phyloP scores from a whole-genome alignment of 768 basidiomycete genomes.

The Termitomyces sp. region DNA sequence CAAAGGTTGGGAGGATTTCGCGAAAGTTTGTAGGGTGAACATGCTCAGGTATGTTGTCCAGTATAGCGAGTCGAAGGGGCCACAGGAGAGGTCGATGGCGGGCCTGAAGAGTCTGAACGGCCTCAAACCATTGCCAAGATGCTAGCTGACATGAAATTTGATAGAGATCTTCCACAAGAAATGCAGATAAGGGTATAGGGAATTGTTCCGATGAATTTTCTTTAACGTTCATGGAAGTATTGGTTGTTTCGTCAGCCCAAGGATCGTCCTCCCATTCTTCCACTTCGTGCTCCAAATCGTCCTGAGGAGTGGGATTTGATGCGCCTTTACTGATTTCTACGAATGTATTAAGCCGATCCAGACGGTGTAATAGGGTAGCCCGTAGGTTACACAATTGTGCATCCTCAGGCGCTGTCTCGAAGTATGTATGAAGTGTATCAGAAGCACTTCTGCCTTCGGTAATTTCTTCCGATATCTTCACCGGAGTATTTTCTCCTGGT shows the following conservation, averaged over 20 bases:
- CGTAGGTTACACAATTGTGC: conserved; percentile 64
- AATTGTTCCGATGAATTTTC: conserved; percentile 25
- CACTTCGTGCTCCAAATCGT: conserved; percentile 42
- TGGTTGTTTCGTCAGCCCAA: conserved; percentile 49
- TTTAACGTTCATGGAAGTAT: conserved; percentile 21
- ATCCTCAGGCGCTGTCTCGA: conserved; percentile 51
- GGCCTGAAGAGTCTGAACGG: conserved; percentile 51
- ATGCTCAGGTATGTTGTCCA: conserved; percentile 74
- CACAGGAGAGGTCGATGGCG: conserved; percentile 56
- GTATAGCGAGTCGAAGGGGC: conserved; percentile 63
- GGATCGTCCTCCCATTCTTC: conserved; percentile 79
- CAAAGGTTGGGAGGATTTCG: conserved; percentile 59
- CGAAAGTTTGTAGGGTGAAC: conserved; percentile 56
- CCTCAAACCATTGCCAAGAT: conserved; percentile 49
- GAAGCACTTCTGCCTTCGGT: conserved; percentile 2
- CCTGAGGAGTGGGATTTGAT: conserved; percentile 22
- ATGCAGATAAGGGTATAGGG: conserved; percentile 52
- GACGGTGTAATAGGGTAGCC: conserved; percentile 56
- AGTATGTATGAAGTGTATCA: conserved; percentile 43
- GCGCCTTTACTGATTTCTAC: conserved; percentile 49
- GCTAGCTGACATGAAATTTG: conserved; percentile 64
- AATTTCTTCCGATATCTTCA: neutral
- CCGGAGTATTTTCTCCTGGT: neutral
- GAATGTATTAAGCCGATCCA: conserved; percentile 71
- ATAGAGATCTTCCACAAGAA: conserved; percentile 56